Evolutionary conservation across 2,329 filamentous ascomycete genomes (phyloP).

Genomic region (Fusarium guadeloupense): DNA sequence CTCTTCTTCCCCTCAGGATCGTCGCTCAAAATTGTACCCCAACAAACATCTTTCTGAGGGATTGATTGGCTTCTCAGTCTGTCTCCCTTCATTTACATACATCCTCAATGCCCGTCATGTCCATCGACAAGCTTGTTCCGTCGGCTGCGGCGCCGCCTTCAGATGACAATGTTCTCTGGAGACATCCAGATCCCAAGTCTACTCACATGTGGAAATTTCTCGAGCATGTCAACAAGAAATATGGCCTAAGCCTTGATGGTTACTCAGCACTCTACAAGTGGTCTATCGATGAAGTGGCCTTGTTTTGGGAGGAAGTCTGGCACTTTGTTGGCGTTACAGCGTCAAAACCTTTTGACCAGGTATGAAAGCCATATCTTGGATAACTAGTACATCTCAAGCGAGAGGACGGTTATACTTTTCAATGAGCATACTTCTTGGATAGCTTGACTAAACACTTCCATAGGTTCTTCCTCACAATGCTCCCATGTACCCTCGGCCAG

Average conservation of each 20-base stretch:
- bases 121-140: slow-evolving; percentile 35
- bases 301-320: slow-evolving; percentile 90
- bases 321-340: slow-evolving; percentile 80
- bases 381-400: slow-evolving; percentile 7
- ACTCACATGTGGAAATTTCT: slow-evolving; percentile 80
- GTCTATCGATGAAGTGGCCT: slow-evolving; percentile 79
- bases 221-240: slow-evolving; percentile 72
- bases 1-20: slow-evolving; percentile 7
- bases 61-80: not conserved
- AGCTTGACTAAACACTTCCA: slow-evolving; percentile 12
- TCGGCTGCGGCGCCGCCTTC: slow-evolving; percentile 28
- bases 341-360: slow-evolving; percentile 68
- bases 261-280: slow-evolving; percentile 85
- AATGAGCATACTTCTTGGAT: not conserved
- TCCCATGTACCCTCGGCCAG: slow-evolving; percentile 84
- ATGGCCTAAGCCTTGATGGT: slow-evolving; percentile 67
- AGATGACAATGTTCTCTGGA: slow-evolving; percentile 69
- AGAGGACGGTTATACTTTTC: not conserved
- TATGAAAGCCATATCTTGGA: slow-evolving; percentile 48
- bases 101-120: slow-evolving; percentile 42
- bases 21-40: slow-evolving; percentile 13
- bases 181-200: slow-evolving; percentile 70
- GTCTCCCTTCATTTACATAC: not conserved
- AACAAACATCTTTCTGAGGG: slow-evolving; percentile 8
- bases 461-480: slow-evolving; percentile 74